A percentile compares a stretch with the other conserved stretches of the same genome.
Conservation (phyloP, 2,329 filamentous ascomycete species). For the Neofusicoccum ribis region DNA sequence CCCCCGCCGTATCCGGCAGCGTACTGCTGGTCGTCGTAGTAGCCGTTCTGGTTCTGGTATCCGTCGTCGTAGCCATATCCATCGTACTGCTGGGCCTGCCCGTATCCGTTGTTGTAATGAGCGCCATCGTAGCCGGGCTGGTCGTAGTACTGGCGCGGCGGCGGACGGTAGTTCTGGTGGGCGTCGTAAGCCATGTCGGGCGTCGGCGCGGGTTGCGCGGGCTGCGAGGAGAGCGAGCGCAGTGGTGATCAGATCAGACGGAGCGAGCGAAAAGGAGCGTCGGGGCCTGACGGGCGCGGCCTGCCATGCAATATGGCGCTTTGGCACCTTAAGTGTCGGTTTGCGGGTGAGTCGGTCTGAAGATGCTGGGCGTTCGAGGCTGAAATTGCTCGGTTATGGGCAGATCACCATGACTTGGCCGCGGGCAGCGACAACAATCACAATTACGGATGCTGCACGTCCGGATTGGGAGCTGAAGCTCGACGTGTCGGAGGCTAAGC, state of each 20-base stretch:
- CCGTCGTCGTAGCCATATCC: slow-evolving; percentile 38
- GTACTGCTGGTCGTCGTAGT: slow-evolving; percentile 28
- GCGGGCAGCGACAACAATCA: background rate
- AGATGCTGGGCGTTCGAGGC: slow-evolving; percentile 5
- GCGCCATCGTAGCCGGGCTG: slow-evolving; percentile 29
- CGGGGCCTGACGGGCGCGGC: background rate
- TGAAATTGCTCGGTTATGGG: slow-evolving; percentile 16
- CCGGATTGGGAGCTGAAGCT: slow-evolving; percentile 8
- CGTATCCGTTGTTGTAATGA: slow-evolving; percentile 18
- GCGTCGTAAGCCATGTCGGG: slow-evolving; percentile 43
- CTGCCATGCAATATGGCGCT: slow-evolving; percentile 12
- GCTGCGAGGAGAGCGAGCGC: background rate
- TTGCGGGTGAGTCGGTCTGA: background rate
- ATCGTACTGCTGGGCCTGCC: slow-evolving; percentile 33
- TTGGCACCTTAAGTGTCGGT: slow-evolving; percentile 11
- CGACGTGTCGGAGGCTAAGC: slow-evolving; percentile 13
- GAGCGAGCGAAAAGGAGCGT: background rate
- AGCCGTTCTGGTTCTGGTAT: slow-evolving; percentile 27
- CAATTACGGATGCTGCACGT: slow-evolving; percentile 1
- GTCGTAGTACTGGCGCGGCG: slow-evolving; percentile 36
- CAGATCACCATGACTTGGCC: slow-evolving; percentile 14
- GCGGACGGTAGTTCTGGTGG: slow-evolving; percentile 36
- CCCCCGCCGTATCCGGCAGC: slow-evolving; percentile 2
- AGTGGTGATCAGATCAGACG: background rate
- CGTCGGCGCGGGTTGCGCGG: background rate